Conservation (phyloP, 345 rosid genomes). For the Crucihimalaya himalaica region DNA sequence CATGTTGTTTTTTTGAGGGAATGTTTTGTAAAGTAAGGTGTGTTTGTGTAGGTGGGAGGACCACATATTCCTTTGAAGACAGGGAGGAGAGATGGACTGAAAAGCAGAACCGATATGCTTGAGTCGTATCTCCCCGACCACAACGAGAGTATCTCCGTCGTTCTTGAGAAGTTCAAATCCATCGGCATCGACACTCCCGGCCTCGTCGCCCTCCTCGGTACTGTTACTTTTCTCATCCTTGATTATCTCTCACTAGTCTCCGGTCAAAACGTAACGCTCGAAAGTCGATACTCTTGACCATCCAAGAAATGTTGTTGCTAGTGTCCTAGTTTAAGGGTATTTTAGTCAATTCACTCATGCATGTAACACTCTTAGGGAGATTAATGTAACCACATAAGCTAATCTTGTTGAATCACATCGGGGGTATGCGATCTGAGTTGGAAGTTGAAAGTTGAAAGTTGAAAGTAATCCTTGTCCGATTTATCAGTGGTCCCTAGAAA, state of each 20-base stretch:
- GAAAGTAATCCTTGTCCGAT: constrained; percentile 3
- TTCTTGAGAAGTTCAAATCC: constrained; percentile 73
- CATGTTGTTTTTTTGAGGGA: neutral
- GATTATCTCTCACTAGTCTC: neutral
- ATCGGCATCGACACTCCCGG: constrained; percentile 87
- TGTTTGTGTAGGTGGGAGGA: constrained; percentile 73
- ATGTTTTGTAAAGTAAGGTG: neutral
- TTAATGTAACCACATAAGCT: neutral
- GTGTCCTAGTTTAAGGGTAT: neutral
- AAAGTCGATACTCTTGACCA: constrained; percentile 1
- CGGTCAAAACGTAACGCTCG: neutral
- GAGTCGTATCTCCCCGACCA: constrained; percentile 90
- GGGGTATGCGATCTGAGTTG: constrained; percentile 7
- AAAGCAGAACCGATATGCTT: constrained; percentile 74
- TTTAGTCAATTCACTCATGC: neutral
- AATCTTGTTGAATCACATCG: neutral
- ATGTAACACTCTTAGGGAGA: neutral
- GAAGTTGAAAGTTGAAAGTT: neutral
- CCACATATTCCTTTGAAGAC: constrained; percentile 87
- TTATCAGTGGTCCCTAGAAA: neutral
- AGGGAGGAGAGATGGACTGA: constrained; percentile 91
- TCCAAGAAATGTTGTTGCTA: neutral
- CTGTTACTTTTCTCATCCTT: neutral
- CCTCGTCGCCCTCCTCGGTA: constrained; percentile 60
- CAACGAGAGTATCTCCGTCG: constrained; percentile 85